Evolutionary conservation across 2,329 filamentous ascomycete genomes (phyloP).

Genomic region (Nigrograna mackinnonii): DNA sequence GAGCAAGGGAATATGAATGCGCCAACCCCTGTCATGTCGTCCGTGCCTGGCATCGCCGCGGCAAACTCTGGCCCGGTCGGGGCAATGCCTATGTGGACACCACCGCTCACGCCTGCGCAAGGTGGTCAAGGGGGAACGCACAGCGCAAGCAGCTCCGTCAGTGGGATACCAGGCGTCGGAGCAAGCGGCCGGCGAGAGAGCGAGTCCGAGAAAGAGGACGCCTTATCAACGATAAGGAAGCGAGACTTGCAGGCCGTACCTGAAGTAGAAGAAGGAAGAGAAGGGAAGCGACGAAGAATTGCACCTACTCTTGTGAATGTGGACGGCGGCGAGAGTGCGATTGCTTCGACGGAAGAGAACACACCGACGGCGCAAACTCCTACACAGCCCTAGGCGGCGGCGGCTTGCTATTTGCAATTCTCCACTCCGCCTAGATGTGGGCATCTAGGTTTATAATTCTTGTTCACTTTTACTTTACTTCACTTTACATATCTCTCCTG

Average conservation of each 20-base stretch:
- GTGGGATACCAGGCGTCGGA: conserved; percentile 49
- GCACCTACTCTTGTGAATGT: conserved; percentile 48
- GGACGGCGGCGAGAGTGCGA: conserved; percentile 25
- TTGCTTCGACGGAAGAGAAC: conserved; percentile 35
- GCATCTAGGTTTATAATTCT: too few relatives aligned
- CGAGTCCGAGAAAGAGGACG: conserved; percentile 40
- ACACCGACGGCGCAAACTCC: conserved; percentile 24
- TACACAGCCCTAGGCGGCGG: conserved; percentile 15
- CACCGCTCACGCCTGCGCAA: conserved; percentile 79
- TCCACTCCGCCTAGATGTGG: too few relatives aligned
- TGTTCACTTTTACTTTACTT: too few relatives aligned
- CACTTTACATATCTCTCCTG: too few relatives aligned
- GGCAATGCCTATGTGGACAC: conserved; percentile 76
- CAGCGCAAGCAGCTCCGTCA: conserved; percentile 59
- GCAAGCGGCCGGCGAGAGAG: conserved; percentile 27
- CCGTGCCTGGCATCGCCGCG: conserved; percentile 75
- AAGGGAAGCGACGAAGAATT: conserved; percentile 50
- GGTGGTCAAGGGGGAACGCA: conserved; percentile 45
- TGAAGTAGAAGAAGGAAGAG: conserved; percentile 36
- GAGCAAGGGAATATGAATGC: conserved; percentile 63
- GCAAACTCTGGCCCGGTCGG: conserved; percentile 64
- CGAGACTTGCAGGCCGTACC: conserved; percentile 40
- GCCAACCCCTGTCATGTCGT: conserved; percentile 77
- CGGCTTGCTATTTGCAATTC: too few relatives aligned
- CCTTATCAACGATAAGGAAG: conserved; percentile 31